A percentile compares a stretch with the other conserved stretches of the same genome.
Evolutionary conservation across 2,329 filamentous ascomycete genomes (phyloP).

Genomic region (Fonsecaea nubica): DNA sequence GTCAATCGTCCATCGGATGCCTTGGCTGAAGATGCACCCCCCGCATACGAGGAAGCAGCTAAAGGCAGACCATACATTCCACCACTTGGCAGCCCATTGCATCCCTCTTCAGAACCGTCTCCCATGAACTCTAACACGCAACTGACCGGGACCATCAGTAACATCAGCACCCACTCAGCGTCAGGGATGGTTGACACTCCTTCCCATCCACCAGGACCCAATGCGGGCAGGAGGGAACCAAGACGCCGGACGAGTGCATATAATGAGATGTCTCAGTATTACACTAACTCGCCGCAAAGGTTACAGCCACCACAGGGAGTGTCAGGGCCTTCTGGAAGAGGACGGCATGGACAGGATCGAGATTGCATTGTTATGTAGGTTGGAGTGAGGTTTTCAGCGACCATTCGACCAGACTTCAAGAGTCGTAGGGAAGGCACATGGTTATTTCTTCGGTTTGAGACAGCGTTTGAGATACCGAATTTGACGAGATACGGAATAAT

Average conservation of each 20-base stretch:
- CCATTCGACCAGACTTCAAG: too few species aligned
- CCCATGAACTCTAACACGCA: constrained; percentile 34
- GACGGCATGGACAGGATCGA: constrained; percentile 23
- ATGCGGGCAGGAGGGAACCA: constrained; percentile 30
- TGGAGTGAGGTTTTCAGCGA: neutral
- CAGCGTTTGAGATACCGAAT: neutral
- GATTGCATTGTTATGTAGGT: constrained; percentile 36
- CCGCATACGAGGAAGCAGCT: constrained; percentile 70
- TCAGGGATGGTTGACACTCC: constrained; percentile 15
- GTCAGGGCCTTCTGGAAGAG: constrained; percentile 3
- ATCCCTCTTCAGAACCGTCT: constrained; percentile 42
- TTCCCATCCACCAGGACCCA: constrained; percentile 34
- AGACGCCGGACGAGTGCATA: constrained; percentile 32
- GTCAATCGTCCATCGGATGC: constrained; percentile 43
- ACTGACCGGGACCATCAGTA: constrained; percentile 34
- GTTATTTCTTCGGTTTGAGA: neutral
- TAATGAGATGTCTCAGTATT: constrained; percentile 30
- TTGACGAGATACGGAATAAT: constrained; percentile 11
- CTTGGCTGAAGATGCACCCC: constrained; percentile 61
- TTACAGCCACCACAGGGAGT: constrained; percentile 14
- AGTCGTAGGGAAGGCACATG: neutral
- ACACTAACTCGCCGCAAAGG: constrained; percentile 14
- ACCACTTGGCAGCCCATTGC: constrained; percentile 54
- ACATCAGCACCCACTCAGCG: constrained; percentile 26
- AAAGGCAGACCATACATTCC: constrained; percentile 63